These are phyloP conservation scores for Hypoxylon rickii DNA, from an alignment of 495 filamentous ascomycete genomes.

Conservation along the genomic window DNA sequence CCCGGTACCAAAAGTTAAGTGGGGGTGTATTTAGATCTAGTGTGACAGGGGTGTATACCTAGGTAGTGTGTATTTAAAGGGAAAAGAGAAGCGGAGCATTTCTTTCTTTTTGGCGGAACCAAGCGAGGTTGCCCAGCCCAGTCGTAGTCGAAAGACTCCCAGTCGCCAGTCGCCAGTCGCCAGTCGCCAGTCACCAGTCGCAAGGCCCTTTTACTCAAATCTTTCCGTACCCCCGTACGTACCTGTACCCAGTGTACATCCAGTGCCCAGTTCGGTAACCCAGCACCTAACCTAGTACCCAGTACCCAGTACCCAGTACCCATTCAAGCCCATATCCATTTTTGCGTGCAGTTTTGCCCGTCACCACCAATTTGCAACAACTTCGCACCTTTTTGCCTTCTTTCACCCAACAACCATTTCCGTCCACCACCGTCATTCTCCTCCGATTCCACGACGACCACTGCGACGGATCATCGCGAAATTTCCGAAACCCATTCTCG, in stretches of 20 bases:
- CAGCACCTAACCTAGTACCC: too few relatives aligned
- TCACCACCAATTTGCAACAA: conserved; percentile 21
- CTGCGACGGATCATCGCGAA: conserved; percentile 19
- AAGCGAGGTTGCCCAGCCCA: too few relatives aligned
- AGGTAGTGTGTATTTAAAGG: too few relatives aligned
- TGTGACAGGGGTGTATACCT: conserved; percentile 10
- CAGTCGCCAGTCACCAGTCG: conserved; percentile 14
- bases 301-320: too few relatives aligned
- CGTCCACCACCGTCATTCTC: background rate
- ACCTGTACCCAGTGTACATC: too few relatives aligned
- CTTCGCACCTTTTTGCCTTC: conserved; percentile 16
- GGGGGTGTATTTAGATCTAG: conserved; percentile 4
- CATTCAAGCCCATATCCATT: too few relatives aligned
- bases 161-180: conserved; percentile 35
- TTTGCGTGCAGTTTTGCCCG: conserved; percentile 31
- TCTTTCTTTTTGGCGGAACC: conserved; percentile 18
- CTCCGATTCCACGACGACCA: conserved; percentile 16
- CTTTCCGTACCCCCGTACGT: too few relatives aligned
- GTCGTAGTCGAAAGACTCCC: too few relatives aligned
- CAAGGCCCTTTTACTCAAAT: too few relatives aligned
- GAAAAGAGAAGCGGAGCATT: conserved; percentile 7
- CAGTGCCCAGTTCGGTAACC: too few relatives aligned
- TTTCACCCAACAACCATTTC: conserved; percentile 22
- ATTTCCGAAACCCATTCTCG: background rate
- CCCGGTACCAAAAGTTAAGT: conserved; percentile 6